These are phyloP conservation scores for Arthrobotrys sinensis DNA, from an alignment of 2,329 filamentous ascomycete species.

Conservation along the genomic window DNA sequence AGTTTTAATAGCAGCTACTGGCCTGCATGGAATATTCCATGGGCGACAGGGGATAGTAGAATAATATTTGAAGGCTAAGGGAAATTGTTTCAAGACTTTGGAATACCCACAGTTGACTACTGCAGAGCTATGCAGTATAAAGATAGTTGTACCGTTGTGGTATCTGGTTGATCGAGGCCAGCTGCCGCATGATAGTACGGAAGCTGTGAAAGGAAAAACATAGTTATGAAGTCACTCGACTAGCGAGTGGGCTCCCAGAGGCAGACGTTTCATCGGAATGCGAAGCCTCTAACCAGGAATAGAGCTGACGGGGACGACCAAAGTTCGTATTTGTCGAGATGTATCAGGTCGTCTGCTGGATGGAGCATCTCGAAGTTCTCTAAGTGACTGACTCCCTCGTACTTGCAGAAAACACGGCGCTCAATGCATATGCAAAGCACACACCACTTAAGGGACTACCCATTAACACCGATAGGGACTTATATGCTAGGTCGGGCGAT, in stretches of 20 bases:
- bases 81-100: slow-evolving; percentile 54
- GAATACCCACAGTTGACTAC: slow-evolving; percentile 30
- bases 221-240: slow-evolving; percentile 19
- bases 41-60: slow-evolving; percentile 31
- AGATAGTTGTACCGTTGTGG: slow-evolving; percentile 48
- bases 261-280: slow-evolving; percentile 41
- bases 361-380: slow-evolving; percentile 54
- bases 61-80: slow-evolving; percentile 43
- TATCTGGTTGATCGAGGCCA: slow-evolving; percentile 48
- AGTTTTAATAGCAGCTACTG: slow-evolving; percentile 49
- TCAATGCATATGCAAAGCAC: slow-evolving; percentile 57
- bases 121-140: slow-evolving; percentile 46
- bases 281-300: slow-evolving; percentile 20
- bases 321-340: slow-evolving; percentile 17
- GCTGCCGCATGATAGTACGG: slow-evolving; percentile 35
- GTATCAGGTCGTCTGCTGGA: slow-evolving; percentile 44
- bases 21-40: slow-evolving; percentile 60
- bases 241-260: slow-evolving; percentile 34
- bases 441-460: slow-evolving; percentile 34
- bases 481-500: slow-evolving; percentile 14
- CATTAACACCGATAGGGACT: slow-evolving; percentile 42
- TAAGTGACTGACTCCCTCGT: slow-evolving; percentile 44
- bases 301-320: slow-evolving; percentile 29
- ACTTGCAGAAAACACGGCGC: slow-evolving; percentile 39
- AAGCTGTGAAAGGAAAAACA: slow-evolving; percentile 45